phyloP scores from a whole-genome alignment of 768 basidiomycete species.

The Collybia nuda region DNA sequence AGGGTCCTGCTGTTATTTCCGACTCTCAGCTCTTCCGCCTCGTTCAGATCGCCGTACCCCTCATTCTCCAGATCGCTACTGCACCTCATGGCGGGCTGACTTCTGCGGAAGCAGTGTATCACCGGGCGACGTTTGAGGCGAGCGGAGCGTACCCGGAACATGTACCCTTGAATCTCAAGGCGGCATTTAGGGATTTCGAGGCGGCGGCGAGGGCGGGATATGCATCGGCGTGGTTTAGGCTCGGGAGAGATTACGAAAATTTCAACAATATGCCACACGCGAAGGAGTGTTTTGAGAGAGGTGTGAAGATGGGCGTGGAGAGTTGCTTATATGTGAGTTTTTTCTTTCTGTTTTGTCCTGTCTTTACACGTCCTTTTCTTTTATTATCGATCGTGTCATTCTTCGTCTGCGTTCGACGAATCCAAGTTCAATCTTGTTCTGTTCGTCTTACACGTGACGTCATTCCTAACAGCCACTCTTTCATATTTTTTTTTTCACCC shows the following conservation, averaged over 20 bases:
- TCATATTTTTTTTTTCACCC: no score
- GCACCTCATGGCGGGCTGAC: conserved; percentile 32
- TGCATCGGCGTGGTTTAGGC: conserved; percentile 83
- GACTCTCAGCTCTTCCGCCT: conserved; percentile 63
- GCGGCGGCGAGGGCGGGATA: conserved; percentile 76
- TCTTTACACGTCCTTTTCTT: no score
- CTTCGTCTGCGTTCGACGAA: no score
- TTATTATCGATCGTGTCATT: no score
- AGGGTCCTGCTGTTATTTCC: conserved; percentile 54
- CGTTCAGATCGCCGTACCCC: conserved; percentile 60
- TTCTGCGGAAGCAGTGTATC: conserved; percentile 72
- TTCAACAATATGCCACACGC: conserved; percentile 76
- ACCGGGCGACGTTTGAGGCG: conserved; percentile 72
- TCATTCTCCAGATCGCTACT: conserved; percentile 59
- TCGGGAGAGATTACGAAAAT: conserved; percentile 90
- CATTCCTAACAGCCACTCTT: no score
- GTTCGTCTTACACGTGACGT: no score
- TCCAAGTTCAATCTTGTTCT: no score
- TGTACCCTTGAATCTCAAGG: conserved; percentile 64
- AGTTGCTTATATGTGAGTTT: conserved; percentile 76
- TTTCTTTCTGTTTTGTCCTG: no score
- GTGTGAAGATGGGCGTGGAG: conserved; percentile 71
- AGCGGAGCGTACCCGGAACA: conserved; percentile 71
- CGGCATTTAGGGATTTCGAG: conserved; percentile 91
- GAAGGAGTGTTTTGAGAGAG: conserved; percentile 84